Percentiles rank a stretch among this genome's conserved stretches.
Evolutionary conservation across 2,329 filamentous ascomycete species (phyloP).

Genomic region (Conoideocrella luteorostrata): DNA sequence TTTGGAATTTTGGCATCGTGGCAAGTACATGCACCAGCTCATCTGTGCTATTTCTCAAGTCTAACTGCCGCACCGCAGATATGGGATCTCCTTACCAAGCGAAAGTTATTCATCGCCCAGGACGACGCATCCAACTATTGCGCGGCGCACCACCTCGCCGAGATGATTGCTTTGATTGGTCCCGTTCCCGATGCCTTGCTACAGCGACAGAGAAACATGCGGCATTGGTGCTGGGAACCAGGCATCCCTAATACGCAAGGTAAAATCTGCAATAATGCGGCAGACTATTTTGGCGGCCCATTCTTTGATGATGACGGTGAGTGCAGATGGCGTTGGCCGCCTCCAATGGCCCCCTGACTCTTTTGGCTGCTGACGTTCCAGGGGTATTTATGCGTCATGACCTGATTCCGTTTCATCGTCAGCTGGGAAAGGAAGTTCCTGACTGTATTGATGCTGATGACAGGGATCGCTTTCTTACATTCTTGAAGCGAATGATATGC

Average conservation of each 20-base stretch:
- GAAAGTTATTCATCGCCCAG: background rate
- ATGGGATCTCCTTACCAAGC: background rate
- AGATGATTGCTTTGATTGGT: constrained; percentile 1
- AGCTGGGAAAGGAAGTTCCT: background rate
- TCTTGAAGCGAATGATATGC: constrained; percentile 1
- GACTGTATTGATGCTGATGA: background rate
- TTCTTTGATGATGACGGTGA: constrained; percentile 1
- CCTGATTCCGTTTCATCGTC: background rate
- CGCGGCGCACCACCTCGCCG: background rate
- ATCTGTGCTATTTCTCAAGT: background rate
- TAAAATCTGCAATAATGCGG: constrained; percentile 1
- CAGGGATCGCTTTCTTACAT: background rate
- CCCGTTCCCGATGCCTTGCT: background rate
- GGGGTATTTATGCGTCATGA: background rate
- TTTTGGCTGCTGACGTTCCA: too few species aligned
- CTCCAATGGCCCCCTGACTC: too few species aligned
- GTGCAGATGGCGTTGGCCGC: background rate
- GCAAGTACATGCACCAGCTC: background rate
- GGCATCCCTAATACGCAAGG: constrained; percentile 1
- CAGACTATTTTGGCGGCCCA: constrained; percentile 1
- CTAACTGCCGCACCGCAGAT: background rate
- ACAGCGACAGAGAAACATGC: constrained; percentile 1
- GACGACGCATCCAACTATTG: background rate
- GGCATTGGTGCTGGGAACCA: constrained; percentile 1
- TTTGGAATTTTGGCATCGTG: background rate